Conservation (phyloP, 2,329 filamentous ascomycete genomes). For the Sporothrix inflata region DNA sequence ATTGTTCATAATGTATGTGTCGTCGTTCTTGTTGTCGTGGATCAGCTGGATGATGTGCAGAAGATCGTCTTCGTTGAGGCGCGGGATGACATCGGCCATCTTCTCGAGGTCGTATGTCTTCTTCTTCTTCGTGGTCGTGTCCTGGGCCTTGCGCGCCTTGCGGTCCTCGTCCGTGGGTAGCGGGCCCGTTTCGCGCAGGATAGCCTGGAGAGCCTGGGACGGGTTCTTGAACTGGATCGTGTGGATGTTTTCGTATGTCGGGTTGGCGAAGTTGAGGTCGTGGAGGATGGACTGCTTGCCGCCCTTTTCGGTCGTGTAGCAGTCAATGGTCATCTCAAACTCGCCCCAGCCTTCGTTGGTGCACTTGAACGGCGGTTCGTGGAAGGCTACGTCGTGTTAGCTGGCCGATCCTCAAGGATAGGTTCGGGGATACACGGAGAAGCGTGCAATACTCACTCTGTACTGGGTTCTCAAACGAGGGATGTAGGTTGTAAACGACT, state of each 20-base stretch:
- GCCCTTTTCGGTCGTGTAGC: constrained; percentile 82
- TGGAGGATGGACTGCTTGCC: constrained; percentile 79
- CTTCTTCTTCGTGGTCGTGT: constrained; percentile 75
- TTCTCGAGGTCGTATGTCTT: constrained; percentile 87
- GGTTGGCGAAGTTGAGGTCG: constrained; percentile 86
- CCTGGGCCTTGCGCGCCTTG: constrained; percentile 66
- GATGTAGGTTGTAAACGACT: constrained; percentile 89
- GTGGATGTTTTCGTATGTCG: constrained; percentile 82
- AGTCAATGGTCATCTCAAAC: constrained; percentile 89
- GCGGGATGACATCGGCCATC: constrained; percentile 86
- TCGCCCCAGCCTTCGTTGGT: constrained; percentile 97
- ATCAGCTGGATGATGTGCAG: constrained; percentile 97
- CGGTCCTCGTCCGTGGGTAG: constrained; percentile 74
- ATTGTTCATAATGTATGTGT: constrained; percentile 97
- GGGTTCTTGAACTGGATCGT: constrained; percentile 88
- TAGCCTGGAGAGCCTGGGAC: constrained; percentile 77
- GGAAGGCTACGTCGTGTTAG: constrained; percentile 63
- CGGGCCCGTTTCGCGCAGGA: constrained; percentile 81
- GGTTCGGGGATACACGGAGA: neutral
- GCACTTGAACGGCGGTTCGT: constrained; percentile 84
- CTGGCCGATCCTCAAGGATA: neutral
- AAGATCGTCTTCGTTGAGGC: constrained; percentile 89
- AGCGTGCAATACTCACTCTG: constrained; percentile 68
- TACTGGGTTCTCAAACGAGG: constrained; percentile 83
- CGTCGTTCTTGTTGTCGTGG: constrained; percentile 91